Conservation (phyloP, 2,329 filamentous ascomycete genomes). For the Tricladium varicosporioides region DNA sequence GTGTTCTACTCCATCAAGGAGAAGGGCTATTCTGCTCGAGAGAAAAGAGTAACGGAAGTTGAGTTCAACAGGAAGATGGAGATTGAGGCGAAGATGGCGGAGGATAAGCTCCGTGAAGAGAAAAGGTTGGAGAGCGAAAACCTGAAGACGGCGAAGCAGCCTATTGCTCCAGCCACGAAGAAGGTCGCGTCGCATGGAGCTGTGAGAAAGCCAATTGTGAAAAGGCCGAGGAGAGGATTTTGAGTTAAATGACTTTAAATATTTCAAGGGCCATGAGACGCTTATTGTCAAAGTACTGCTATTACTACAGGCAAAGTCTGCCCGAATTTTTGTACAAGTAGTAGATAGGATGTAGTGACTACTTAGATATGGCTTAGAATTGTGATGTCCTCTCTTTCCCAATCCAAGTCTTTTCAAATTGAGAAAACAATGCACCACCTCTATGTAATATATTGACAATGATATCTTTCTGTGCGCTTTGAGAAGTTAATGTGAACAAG, state of each 20-base stretch:
- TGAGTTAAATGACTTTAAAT: conserved; percentile 8
- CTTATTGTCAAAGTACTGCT: no score
- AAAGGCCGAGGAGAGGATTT: conserved; percentile 52
- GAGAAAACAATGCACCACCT: no score
- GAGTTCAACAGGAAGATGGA: conserved; percentile 94
- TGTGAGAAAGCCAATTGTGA: conserved; percentile 59
- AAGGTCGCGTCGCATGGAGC: conserved; percentile 61
- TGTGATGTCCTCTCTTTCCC: no score
- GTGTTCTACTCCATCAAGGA: conserved; percentile 98
- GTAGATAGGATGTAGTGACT: no score
- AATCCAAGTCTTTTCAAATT: no score
- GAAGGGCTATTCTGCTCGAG: conserved; percentile 87
- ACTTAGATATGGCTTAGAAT: no score
- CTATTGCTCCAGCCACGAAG: conserved; percentile 42
- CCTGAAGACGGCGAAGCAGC: conserved; percentile 45
- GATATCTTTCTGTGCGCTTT: no score
- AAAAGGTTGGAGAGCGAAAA: conserved; percentile 51
- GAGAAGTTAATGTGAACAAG: no score
- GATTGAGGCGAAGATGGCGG: conserved; percentile 88
- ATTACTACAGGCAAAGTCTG: no score
- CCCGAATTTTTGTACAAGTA: no score
- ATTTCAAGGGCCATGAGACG: no score
- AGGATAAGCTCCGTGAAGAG: conserved; percentile 71
- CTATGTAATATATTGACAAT: no score
- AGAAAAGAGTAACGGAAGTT: conserved; percentile 83